Evolutionary conservation across 768 basidiomycete genomes (phyloP).

Genomic region (Rhizopogon sp.): DNA sequence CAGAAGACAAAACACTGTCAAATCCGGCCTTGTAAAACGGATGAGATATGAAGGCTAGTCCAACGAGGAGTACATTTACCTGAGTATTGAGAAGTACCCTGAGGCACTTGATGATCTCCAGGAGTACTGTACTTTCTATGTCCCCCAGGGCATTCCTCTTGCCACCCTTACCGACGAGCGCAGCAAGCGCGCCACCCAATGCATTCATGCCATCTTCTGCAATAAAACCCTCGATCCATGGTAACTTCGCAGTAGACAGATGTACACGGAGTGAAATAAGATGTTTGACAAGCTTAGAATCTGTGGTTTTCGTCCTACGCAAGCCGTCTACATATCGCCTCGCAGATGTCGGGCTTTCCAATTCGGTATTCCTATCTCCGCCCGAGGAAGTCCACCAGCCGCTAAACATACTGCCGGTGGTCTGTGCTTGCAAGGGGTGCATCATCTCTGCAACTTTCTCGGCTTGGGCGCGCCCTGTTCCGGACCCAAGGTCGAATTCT

Average conservation of each 20-base stretch:
- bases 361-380: constrained; percentile 33
- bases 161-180: constrained; percentile 63
- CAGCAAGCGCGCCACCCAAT: constrained; percentile 52
- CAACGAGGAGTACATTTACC: constrained; percentile 38
- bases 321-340: constrained; percentile 63
- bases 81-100: constrained; percentile 82
- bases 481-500: constrained; percentile 28
- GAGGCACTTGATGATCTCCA: constrained; percentile 77
- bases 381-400: constrained; percentile 75
- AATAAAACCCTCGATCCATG: constrained; percentile 75
- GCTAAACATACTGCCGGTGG: constrained; percentile 71
- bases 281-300: constrained; percentile 66
- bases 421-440: constrained; percentile 53
- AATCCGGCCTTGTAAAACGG: constrained; percentile 59
- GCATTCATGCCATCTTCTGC: constrained; percentile 60
- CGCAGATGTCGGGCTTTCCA: constrained; percentile 43
- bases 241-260: constrained; percentile 74
- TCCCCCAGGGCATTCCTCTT: constrained; percentile 59
- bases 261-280: constrained; percentile 81
- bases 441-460: constrained; percentile 25
- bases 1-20: constrained; percentile 54
- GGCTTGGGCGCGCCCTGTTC: constrained; percentile 20
- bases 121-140: constrained; percentile 57
- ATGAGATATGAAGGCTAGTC: neutral
- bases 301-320: constrained; percentile 45